Evolutionary conservation across 192 early-diverging fungal genomes (phyloP).

Genomic region (Coemansia sp.): DNA sequence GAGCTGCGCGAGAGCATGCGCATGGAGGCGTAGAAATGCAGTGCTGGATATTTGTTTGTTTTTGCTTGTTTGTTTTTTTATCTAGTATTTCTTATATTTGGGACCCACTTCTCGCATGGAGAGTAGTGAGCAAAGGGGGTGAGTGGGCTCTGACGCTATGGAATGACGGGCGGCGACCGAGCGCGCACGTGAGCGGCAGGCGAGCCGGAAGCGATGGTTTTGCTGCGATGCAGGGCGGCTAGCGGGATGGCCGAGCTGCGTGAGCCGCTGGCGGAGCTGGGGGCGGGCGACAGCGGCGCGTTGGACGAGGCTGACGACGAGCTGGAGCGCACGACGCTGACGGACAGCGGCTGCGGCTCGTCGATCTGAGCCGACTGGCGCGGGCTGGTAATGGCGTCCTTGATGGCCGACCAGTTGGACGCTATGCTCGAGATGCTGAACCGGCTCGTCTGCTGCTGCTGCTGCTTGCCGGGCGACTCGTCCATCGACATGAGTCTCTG

Average conservation of each 20-base stretch:
- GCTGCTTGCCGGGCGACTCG: neutral
- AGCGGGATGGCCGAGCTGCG: slow-evolving; percentile 28
- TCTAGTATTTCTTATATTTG: too few relatives aligned
- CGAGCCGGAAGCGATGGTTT: slow-evolving; percentile 7
- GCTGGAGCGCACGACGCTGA: slow-evolving; percentile 3
- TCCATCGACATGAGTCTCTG: slow-evolving; percentile 19
- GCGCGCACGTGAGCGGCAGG: neutral
- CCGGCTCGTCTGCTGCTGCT: slow-evolving; percentile 6
- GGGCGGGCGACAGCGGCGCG: slow-evolving; percentile 6
- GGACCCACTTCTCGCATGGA: too few relatives aligned
- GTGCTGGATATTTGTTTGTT: too few relatives aligned
- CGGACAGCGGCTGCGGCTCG: neutral
- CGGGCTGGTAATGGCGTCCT: slow-evolving; percentile 40
- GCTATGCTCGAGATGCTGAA: slow-evolving; percentile 46
- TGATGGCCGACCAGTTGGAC: slow-evolving; percentile 35
- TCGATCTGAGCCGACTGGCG: slow-evolving; percentile 17
- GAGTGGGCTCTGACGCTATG: neutral
- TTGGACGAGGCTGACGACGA: neutral
- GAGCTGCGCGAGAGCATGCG: slow-evolving; percentile 48
- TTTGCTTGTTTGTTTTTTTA: too few relatives aligned
- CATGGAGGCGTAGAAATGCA: slow-evolving; percentile 26
- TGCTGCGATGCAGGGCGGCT: slow-evolving; percentile 46
- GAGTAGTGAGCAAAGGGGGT: too few relatives aligned
- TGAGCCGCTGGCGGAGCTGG: neutral
- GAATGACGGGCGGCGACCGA: too few relatives aligned